These are phyloP conservation scores for Apiospora phragmitis DNA, from an alignment of 2,329 filamentous ascomycete genomes.

Conservation along the genomic window DNA sequence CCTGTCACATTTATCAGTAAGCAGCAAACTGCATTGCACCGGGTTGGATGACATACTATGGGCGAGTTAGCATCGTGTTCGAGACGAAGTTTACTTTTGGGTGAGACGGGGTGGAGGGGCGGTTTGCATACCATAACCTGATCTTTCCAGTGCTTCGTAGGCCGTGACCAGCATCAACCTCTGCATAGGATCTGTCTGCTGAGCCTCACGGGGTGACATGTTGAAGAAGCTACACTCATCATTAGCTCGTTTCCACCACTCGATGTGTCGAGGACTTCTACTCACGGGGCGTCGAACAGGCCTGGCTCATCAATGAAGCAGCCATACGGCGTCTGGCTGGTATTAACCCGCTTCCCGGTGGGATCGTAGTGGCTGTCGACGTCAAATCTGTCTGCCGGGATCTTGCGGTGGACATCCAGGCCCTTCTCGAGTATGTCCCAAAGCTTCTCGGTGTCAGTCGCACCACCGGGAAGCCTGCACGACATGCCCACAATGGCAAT, in stretches of 20 bases:
- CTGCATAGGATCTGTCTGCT: constrained; percentile 70
- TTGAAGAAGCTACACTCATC: constrained; percentile 16
- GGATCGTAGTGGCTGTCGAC: constrained; percentile 41
- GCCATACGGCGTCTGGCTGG: constrained; percentile 19
- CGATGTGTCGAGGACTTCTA: too few relatives aligned
- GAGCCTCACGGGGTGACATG: constrained; percentile 12
- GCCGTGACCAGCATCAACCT: constrained; percentile 65
- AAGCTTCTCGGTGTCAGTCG: constrained; percentile 57
- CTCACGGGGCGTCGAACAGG: constrained; percentile 12
- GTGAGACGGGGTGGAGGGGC: too few relatives aligned
- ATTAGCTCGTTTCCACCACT: too few relatives aligned
- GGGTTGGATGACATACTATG: too few relatives aligned
- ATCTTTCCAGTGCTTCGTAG: constrained; percentile 71
- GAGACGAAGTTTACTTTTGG: too few relatives aligned
- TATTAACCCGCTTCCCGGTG: constrained; percentile 49
- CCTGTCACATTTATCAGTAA: too few relatives aligned
- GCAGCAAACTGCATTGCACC: too few relatives aligned
- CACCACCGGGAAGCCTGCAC: constrained; percentile 62
- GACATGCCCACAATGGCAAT: constrained; percentile 68
- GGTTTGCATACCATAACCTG: constrained; percentile 46
- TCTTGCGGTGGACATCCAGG: constrained; percentile 57
- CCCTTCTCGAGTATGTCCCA: constrained; percentile 65
- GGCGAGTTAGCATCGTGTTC: too few relatives aligned
- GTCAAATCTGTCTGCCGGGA: constrained; percentile 10
- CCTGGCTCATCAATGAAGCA: constrained; percentile 14